Evolutionary conservation across 768 basidiomycete species (phyloP).

Genomic region (Tulasnella sp.): DNA sequence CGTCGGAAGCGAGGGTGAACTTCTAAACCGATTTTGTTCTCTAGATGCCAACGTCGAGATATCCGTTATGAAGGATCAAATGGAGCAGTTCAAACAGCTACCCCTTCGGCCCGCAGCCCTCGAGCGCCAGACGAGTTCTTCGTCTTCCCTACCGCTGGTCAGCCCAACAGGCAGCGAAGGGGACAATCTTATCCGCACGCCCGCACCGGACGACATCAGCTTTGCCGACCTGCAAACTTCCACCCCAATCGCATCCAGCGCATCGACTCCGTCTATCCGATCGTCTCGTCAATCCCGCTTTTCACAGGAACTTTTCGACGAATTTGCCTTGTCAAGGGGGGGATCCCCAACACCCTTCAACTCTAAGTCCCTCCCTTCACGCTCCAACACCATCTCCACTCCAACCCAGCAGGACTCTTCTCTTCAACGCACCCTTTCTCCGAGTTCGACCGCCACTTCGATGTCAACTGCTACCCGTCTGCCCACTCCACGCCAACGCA

Average conservation of each 20-base stretch:
- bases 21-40: background rate
- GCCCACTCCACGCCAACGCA: conserved; percentile 51
- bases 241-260: background rate
- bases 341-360: background rate
- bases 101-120: conserved; percentile 24
- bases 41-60: conserved; percentile 81
- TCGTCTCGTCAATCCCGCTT: conserved; percentile 10
- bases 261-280: background rate
- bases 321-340: conserved; percentile 2
- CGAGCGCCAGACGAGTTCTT: conserved; percentile 25
- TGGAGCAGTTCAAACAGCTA: conserved; percentile 13
- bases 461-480: conserved; percentile 43
- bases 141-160: conserved; percentile 23
- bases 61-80: conserved; percentile 69
- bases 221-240: conserved; percentile 40
- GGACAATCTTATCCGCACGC: conserved; percentile 43
- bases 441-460: conserved; percentile 36
- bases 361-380: background rate
- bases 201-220: conserved; percentile 49
- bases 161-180: background rate
- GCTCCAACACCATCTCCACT: background rate
- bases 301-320: conserved; percentile 15
- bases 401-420: conserved; percentile 37
- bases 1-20: background rate
- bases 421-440: conserved; percentile 41